Evolutionary conservation across 208 protist species (phyloP).

Genomic region (Porcisia hertigi): DNA sequence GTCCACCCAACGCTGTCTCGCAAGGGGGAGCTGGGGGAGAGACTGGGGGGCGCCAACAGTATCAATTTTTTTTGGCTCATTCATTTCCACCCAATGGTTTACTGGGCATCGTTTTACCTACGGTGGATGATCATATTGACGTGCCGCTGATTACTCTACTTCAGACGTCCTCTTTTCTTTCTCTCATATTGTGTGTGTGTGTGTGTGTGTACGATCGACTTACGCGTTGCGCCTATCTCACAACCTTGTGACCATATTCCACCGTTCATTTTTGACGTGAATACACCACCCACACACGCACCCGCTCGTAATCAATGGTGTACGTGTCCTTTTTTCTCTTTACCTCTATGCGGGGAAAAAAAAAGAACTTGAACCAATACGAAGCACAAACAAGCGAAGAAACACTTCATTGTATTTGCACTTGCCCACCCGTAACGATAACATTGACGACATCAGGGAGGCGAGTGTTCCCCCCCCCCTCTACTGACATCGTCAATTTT

Average conservation of each 20-base stretch:
- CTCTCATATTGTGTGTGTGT: background rate
- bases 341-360: background rate
- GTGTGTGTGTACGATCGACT: background rate
- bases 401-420: background rate
- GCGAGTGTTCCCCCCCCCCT: background rate
- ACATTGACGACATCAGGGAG: background rate
- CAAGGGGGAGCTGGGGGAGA: background rate
- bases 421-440: background rate
- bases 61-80: constrained; percentile 4
- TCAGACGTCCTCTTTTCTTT: constrained; percentile 7
- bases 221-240: background rate
- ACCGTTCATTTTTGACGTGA: background rate
- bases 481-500: background rate
- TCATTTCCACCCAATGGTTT: background rate
- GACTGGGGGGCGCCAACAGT: no score
- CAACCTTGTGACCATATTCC: background rate
- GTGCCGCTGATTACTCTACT: constrained; percentile 11
- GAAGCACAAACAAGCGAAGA: background rate
- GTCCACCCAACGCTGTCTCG: background rate
- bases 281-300: background rate
- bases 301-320: background rate
- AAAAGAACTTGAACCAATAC: background rate
- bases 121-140: background rate
- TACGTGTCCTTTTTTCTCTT: background rate
- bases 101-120: background rate